phyloP scores from a whole-genome alignment of 352 stramenopile genomes.

The Phytophthora litchii region DNA sequence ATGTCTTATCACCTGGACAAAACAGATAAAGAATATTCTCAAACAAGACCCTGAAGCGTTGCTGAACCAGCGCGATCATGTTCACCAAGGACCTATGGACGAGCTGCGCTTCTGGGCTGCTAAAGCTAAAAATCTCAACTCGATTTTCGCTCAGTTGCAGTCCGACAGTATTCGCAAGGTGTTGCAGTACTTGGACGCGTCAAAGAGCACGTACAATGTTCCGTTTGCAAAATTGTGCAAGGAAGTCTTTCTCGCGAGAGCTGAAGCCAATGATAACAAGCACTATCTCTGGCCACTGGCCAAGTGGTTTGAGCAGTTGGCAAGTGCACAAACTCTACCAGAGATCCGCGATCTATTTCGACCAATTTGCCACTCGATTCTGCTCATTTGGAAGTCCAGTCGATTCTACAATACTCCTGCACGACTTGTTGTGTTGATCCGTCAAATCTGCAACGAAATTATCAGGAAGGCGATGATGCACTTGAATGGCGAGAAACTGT shows the following conservation, averaged over 20 bases:
- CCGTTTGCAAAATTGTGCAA: conserved; percentile 94
- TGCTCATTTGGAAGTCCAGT: conserved; percentile 92
- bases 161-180: conserved; percentile 86
- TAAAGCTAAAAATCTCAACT: conserved; percentile 89
- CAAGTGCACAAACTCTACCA: conserved; percentile 42
- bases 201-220: conserved; percentile 91
- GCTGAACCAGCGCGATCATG: conserved; percentile 55
- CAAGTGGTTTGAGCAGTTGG: conserved; percentile 63
- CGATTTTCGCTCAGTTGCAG: conserved; percentile 92
- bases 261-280: conserved; percentile 88
- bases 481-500: conserved; percentile 79
- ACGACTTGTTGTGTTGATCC: conserved; percentile 86
- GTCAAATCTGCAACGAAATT: conserved; percentile 91
- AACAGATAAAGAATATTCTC: conserved; percentile 94
- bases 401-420: conserved; percentile 92
- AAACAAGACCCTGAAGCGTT: conserved; percentile 88
- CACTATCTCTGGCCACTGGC: conserved; percentile 85
- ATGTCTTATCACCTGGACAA: conserved; percentile 93
- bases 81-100: conserved; percentile 81
- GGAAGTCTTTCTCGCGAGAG: conserved; percentile 87
- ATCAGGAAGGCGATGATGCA: conserved; percentile 77
- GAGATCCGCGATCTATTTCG: conserved; percentile 78
- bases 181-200: conserved; percentile 87
- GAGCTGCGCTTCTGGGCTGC: conserved; percentile 90
- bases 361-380: conserved; percentile 86